These are phyloP conservation scores for Fusarium domesticum DNA, from an alignment of 2,329 filamentous ascomycete genomes.

Conservation along the genomic window DNA sequence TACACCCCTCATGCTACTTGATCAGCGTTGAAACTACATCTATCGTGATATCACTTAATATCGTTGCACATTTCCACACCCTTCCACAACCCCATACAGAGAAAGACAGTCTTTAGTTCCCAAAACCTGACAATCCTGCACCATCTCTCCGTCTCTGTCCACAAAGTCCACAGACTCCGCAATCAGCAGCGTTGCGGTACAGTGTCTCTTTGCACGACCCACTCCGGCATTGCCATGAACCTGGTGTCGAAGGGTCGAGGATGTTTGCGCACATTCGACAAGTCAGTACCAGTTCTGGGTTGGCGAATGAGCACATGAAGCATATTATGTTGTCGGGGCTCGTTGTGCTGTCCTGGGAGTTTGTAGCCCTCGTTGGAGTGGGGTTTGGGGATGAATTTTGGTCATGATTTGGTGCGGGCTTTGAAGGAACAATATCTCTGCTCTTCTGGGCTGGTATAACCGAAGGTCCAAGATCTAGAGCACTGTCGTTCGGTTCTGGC, in stretches of 20 bases:
- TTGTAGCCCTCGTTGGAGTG: neutral
- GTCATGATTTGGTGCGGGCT: neutral
- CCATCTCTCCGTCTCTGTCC: conserved; percentile 41
- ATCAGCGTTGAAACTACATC: no score
- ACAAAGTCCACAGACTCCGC: conserved; percentile 68
- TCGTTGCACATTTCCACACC: neutral
- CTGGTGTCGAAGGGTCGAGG: conserved; percentile 52
- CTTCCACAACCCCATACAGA: neutral
- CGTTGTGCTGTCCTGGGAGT: no score
- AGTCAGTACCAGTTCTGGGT: conserved; percentile 51
- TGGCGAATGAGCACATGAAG: conserved; percentile 66
- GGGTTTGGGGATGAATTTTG: neutral
- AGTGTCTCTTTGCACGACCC: conserved; percentile 50
- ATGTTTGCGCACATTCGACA: conserved; percentile 72
- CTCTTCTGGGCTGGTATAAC: neutral
- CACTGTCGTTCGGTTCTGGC: conserved; percentile 5
- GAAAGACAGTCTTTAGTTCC: no score
- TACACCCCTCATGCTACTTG: no score
- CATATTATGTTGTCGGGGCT: conserved; percentile 38
- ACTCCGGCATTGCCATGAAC: conserved; percentile 63
- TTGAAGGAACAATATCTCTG: neutral
- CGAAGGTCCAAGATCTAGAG: conserved; percentile 1
- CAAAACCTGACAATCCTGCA: no score
- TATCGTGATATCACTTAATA: neutral
- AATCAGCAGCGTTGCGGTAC: conserved; percentile 69